Base-by-base conservation (phyloP, 176 grass and related monocot genomes). In the Olyra latifolia region DNA sequence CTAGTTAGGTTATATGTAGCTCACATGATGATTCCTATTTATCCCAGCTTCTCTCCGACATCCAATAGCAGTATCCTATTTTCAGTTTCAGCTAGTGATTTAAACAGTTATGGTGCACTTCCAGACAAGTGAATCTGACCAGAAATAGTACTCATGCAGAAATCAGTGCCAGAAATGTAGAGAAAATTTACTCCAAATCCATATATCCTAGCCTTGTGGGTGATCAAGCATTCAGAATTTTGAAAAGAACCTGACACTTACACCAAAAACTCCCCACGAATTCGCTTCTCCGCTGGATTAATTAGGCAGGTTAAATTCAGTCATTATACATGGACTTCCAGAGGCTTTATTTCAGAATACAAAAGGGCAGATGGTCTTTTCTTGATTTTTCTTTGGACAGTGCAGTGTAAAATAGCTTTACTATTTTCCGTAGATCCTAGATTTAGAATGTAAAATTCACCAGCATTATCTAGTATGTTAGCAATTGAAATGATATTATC, bases 221-320 rank as follows among this genome's bases (percentile, higher is more conserved):
- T 24, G 38, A 32, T 60, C 53, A 32, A 58, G 27, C 66, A 58
- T 57, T 20, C 39, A 72, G 27, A 81, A 48, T 58, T 59, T 42
- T 20, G 9, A 59, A 0, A 46, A 62, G 43, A 70, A 72, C 59
- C 43, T 72, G 44, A 61, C 8, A 15, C 35, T 71, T 48, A 7
- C 17, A 62, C 12, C 42, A 82, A 11, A 49, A 81, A 49, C 22
- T 80, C 24, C 50, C 81, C 28, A 20, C 13, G 19, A 83, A 66
- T 32, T 25, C n/a, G 13, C 13, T 35, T 66, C 4, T 75, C 50
- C 53, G 44, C 17, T 38, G 14, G 41, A 68, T 28, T 68, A 77
- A 60, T 24, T 49, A 20, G 39, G 29, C 29, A 62, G 24, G 22
- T 78, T 52, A 71, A 27, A 50, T 71, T 60, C 17, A 62, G 42